phyloP scores from a whole-genome alignment of 1,284 basidiomycete species.

The Coriolopsis trogii region DNA sequence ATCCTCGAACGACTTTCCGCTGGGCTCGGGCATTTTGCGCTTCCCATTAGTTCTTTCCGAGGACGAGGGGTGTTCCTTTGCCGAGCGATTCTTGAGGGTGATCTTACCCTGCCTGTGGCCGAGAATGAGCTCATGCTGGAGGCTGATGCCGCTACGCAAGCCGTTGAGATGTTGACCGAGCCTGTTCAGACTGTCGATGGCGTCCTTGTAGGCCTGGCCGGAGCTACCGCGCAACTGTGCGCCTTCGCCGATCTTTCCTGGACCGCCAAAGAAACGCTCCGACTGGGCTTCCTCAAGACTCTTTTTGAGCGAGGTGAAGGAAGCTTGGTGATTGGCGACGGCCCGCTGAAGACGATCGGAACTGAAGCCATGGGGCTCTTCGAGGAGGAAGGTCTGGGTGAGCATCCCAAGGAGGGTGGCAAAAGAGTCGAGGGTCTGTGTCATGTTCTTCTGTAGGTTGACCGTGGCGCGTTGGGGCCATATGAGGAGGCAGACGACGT shows the following conservation, averaged over 20 bases:
- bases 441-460: slow-evolving; percentile 84
- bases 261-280: slow-evolving; percentile 65
- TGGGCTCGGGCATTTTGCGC: slow-evolving; percentile 30
- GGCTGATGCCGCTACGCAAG: slow-evolving; percentile 76
- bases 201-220: slow-evolving; percentile 77
- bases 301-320: slow-evolving; percentile 86
- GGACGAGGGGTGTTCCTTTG: slow-evolving; percentile 17
- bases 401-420: slow-evolving; percentile 82
- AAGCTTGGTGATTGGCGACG: slow-evolving; percentile 81
- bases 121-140: slow-evolving; percentile 81
- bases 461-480: slow-evolving; percentile 87
- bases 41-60: slow-evolving; percentile 27
- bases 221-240: slow-evolving; percentile 40
- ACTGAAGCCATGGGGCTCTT: slow-evolving; percentile 62
- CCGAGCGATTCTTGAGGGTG: slow-evolving; percentile 34
- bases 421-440: slow-evolving; percentile 85
- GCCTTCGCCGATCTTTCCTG: slow-evolving; percentile 35
- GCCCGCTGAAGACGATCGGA: slow-evolving; percentile 72
- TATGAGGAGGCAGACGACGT: slow-evolving; percentile 80
- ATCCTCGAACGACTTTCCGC: slow-evolving; percentile 34
- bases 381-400: slow-evolving; percentile 83
- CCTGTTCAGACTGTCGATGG: slow-evolving; percentile 81
- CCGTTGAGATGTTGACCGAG: slow-evolving; percentile 92
- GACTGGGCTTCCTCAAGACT: slow-evolving; percentile 83
- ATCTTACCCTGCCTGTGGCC: slow-evolving; percentile 63